Evolutionary conservation across 2,329 filamentous ascomycete species (phyloP).

Genomic region (Cladosporium velox): DNA sequence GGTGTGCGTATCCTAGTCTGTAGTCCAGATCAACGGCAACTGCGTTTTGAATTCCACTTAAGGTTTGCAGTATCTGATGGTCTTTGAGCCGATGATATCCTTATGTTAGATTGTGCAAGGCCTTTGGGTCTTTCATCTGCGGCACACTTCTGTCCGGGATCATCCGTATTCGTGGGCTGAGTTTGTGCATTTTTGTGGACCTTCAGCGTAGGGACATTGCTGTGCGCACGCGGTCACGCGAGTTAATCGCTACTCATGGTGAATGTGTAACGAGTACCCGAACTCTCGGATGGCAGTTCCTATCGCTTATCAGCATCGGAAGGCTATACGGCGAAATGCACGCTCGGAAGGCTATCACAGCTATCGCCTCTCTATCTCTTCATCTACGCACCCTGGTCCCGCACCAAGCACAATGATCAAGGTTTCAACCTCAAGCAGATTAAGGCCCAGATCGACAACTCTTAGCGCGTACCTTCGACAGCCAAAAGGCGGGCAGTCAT

Average conservation of each 20-base stretch:
- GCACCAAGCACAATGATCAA: conserved; percentile 1
- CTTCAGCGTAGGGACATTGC: background rate
- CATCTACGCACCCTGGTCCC: background rate
- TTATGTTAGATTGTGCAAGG: background rate
- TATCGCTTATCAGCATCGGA: background rate
- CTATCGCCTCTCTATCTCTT: background rate
- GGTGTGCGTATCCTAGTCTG: background rate
- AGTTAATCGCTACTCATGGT: background rate
- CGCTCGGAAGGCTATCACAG: background rate
- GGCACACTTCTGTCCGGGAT: background rate
- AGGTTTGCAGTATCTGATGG: background rate
- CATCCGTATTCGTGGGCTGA: background rate
- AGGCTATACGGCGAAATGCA: background rate
- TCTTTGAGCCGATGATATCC: background rate
- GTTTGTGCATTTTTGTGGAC: background rate
- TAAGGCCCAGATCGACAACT: conserved; percentile 4
- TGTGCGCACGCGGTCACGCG: background rate
- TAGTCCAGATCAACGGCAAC: background rate
- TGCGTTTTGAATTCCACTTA: background rate
- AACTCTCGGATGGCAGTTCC: background rate
- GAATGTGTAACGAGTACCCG: background rate
- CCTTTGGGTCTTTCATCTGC: background rate
- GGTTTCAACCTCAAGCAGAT: conserved; percentile 4
- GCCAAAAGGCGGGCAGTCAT: background rate
- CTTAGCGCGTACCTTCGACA: conserved; percentile 3